Evolutionary conservation across 345 rosid genomes (phyloP), one percentile per base, ranked within the genome.

Genomic region (Sisymbrium irio): DNA sequence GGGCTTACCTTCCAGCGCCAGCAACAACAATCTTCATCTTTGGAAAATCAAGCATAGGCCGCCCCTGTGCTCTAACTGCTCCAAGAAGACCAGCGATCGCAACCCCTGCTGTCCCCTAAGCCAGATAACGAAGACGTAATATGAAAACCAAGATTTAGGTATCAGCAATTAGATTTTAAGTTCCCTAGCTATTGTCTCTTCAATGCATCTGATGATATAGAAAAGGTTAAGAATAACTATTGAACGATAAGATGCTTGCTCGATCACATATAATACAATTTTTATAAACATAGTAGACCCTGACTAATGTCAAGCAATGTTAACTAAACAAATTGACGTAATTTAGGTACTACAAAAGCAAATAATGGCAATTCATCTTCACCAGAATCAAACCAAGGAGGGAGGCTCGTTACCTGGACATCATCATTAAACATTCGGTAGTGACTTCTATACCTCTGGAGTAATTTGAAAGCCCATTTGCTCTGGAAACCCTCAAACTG

Each of bases 401-500:
- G 41, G 65, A 70, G 71, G 12, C 46, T 71, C 79, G 72, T 71
- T 80, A 91, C 97, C 97, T 95, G 97, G 80, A 95, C 99, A 84
- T 95, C 99, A 84, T 95, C 99, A 14, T 95, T 95, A 74, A 95
- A 95, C 99, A 95, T 95, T 77, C 97, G 85, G 68, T 89, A 86
- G 27, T 79, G 74, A 77, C 76, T 75, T 83, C 99, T 88, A 62
- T 89, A 95, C 22, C 96, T 85, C 87, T 89, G 97, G 86, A 95
- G 81, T 74, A 95, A 80, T 87, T 91, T 91, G 83, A 95, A 89
- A 49, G 99, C 99, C 99, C 99, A 95, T 83, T 95, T 95, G 91
- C 99, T 95, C 82, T 95, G 97, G 80, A 95, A 95, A 85, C 91
- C 99, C 84, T 95, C 99, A 79, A 95, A 95, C 97, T 95, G 84